Conservation (phyloP, 2,329 filamentous ascomycete genomes). For the Graphilbum ipis-grandicollis region DNA sequence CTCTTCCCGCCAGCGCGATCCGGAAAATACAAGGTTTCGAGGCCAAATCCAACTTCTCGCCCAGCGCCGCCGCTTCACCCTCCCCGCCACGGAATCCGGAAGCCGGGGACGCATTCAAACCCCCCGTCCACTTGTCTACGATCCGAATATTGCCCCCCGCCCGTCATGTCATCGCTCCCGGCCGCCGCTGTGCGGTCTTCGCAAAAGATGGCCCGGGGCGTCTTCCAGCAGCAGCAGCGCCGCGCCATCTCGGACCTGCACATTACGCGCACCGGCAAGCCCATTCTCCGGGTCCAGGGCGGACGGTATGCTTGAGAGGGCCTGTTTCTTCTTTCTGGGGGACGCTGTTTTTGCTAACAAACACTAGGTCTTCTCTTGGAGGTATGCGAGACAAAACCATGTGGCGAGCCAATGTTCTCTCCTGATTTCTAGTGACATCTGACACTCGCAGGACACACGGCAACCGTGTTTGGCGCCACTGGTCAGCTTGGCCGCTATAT, state of each 20-base stretch:
- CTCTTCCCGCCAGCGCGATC: conserved; percentile 7
- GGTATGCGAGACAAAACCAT: conserved; percentile 35
- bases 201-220: conserved; percentile 26
- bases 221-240: conserved; percentile 32
- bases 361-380: conserved; percentile 69
- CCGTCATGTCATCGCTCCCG: conserved; percentile 9
- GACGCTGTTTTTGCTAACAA: conserved; percentile 3
- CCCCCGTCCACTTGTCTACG: conserved; percentile 5
- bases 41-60: not conserved
- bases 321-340: too few relatives aligned
- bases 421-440: too few relatives aligned
- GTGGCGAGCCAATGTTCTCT: too few relatives aligned
- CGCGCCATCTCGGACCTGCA: conserved; percentile 61
- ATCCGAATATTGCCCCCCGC: not conserved
- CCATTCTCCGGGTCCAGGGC: conserved; percentile 73
- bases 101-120: conserved; percentile 7
- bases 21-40: not conserved
- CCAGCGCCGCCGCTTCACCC: not conserved
- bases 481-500: conserved; percentile 94
- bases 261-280: conserved; percentile 92
- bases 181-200: conserved; percentile 37
- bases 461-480: conserved; percentile 93
- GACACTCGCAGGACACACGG: conserved; percentile 95
- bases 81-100: conserved; percentile 3
- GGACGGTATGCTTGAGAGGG: conserved; percentile 72